Percentiles rank a stretch among this genome's conserved stretches.
These are phyloP conservation scores for Effrenium voratum DNA, from an alignment of 73 alveolate species.

Conservation along the genomic window DNA sequence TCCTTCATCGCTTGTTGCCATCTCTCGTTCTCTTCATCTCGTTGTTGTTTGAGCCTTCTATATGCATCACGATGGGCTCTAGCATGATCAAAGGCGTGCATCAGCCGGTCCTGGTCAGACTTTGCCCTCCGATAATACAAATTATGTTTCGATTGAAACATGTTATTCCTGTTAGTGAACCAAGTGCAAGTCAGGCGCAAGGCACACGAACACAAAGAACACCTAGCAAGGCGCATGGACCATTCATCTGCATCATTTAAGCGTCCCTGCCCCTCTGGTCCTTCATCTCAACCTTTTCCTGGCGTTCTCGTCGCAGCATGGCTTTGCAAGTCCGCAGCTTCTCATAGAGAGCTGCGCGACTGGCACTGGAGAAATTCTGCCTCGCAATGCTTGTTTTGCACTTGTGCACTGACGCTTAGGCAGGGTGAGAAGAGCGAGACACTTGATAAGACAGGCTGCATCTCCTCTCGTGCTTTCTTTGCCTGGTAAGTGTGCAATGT, in stretches of 20 bases:
- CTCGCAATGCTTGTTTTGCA: no score
- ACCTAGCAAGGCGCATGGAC: no score
- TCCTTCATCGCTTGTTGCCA: slow-evolving; percentile 89
- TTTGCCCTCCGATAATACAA: no score
- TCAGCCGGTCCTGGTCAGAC: slow-evolving; percentile 86
- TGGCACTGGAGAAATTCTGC: slow-evolving; percentile 87
- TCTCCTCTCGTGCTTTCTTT: slow-evolving; percentile 69
- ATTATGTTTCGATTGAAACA: no score
- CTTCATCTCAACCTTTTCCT: slow-evolving; percentile 88
- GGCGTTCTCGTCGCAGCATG: slow-evolving; percentile 79
- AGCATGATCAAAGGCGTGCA: slow-evolving; percentile 91
- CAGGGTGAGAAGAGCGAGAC: no score
- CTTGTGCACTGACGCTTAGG: no score
- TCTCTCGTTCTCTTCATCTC: slow-evolving; percentile 63
- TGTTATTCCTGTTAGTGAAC: no score
- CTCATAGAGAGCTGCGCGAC: slow-evolving; percentile 83
- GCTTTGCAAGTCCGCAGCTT: slow-evolving; percentile 91
- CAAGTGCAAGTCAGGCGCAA: no score
- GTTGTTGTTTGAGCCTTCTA: slow-evolving; percentile 57
- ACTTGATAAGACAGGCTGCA: neutral
- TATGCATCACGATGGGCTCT: slow-evolving; percentile 78
- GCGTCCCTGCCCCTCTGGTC: no score
- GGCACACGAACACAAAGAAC: no score
- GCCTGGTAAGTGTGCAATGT: neutral
- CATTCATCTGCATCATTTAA: no score